Base-by-base conservation (phyloP, 139 green algal species). In the Closterium sp. region DNA sequence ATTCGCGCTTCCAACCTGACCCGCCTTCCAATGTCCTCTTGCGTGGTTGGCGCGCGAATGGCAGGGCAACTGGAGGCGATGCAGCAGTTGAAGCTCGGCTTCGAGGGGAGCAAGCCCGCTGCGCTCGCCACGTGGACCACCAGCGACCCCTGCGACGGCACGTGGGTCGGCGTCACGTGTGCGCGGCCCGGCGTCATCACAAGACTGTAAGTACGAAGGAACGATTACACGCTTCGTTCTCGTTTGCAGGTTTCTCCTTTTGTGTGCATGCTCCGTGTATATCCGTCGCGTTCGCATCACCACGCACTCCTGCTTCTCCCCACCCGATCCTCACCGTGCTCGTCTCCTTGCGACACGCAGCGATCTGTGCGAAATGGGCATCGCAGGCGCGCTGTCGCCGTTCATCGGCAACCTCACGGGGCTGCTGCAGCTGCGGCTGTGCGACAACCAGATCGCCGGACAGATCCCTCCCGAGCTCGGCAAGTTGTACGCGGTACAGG, bases 391-490 rank as follows among this genome's bases (percentile, higher is more conserved):
- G 85, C n/a, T 87, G 85, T 87, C 85, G 85, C 85, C 85, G 10
- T 87, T 87, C 85, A 87, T 87, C 85, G 85, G 85, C 85, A 87
- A 87, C 85, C 85, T 87, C 85, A 87, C 85, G 28, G 85, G 85
- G 85, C 85, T 87, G 85, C 85, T 87, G 85, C 85, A 87, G 85
- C 85, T 87, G 85, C 85, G n/a, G 22, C 85, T 87, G 28, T 32
- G 28, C 85, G 10, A 87, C 85, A 87, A 87, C 85, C 28, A 30
- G 28, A 87, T 87, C 85, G 85, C 28, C 28, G 85, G 85, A 22
- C 28, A 30, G 28, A 87, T 87, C n/a, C 85, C 85, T 21, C 85
- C 85, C 85, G 28, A 30, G 85, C 85, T 87, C 28, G 85, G 85
- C 85, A 87, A 87, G 28, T 27, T 87, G 85, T 87, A 87, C 85